Conservation (phyloP, 2,329 filamentous ascomycete genomes). For the Plenodomus lindquistii region DNA sequence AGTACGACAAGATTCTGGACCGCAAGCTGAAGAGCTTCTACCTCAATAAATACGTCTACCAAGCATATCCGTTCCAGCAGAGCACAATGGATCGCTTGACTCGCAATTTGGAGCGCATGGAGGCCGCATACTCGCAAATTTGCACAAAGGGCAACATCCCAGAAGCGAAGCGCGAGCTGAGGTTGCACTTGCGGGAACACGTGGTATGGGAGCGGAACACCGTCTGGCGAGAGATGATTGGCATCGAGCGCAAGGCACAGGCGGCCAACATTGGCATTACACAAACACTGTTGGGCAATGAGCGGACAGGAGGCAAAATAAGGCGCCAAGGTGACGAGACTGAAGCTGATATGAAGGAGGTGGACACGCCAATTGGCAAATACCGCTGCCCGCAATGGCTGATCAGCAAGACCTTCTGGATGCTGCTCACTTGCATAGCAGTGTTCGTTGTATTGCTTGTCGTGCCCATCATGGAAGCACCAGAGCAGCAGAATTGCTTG, state of each 20-base stretch:
- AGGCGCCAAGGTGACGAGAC: constrained; percentile 84
- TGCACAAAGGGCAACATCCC: constrained; percentile 80
- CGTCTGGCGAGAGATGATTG: constrained; percentile 98
- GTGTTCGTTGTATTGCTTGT: constrained; percentile 76
- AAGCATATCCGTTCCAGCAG: constrained; percentile 79
- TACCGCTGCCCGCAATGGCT: constrained; percentile 80
- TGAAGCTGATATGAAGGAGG: constrained; percentile 66
- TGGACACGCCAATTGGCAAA: constrained; percentile 78
- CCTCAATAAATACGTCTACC: constrained; percentile 72
- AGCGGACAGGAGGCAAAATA: constrained; percentile 67
- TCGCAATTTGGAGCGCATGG: constrained; percentile 72
- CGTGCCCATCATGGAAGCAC: constrained; percentile 79
- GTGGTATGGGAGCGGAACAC: constrained; percentile 99
- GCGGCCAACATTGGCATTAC: constrained; percentile 84
- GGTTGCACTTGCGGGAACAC: constrained; percentile 90
- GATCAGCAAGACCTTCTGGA: constrained; percentile 78
- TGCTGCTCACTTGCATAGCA: constrained; percentile 69
- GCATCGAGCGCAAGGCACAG: constrained; percentile 92
- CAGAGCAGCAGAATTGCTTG: constrained; percentile 94
- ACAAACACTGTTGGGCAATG: constrained; percentile 77
- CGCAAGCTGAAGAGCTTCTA: constrained; percentile 77
- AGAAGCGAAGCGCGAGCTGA: constrained; percentile 79
- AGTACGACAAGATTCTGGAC: constrained; percentile 96
- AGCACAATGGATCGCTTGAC: constrained; percentile 73
- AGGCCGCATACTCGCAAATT: constrained; percentile 77